Evolutionary conservation across 2,329 filamentous ascomycete genomes (phyloP).

Genomic region (Thermothelomyces thermophilus): DNA sequence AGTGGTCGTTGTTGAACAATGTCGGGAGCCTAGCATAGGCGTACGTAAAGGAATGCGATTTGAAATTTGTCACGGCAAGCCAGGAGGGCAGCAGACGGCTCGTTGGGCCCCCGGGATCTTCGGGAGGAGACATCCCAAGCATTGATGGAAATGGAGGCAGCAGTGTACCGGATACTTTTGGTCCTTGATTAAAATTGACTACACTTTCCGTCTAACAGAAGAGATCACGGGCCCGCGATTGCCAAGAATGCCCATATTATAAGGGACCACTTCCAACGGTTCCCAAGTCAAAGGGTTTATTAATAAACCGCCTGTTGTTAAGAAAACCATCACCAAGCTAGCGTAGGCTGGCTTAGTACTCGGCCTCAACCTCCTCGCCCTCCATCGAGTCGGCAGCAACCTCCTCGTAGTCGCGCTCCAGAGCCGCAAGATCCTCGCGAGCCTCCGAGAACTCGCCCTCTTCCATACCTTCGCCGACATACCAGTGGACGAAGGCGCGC

Average conservation of each 20-base stretch:
- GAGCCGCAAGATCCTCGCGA: conserved; percentile 93
- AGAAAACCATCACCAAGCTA: conserved; percentile 1
- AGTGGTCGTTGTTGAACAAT: not conserved
- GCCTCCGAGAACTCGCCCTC: conserved; percentile 99
- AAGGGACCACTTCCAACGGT: conserved; percentile 20
- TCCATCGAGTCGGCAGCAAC: conserved; percentile 91
- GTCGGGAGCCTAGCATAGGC: not conserved
- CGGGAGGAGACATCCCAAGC: too few relatives aligned
- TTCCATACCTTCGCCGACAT: conserved; percentile 99
- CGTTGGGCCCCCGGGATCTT: too few relatives aligned
- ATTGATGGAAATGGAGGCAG: not conserved
- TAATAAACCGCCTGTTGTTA: conserved; percentile 8
- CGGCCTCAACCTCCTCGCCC: conserved; percentile 79
- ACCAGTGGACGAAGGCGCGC: conserved; percentile 99
- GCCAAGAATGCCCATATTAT: conserved; percentile 25
- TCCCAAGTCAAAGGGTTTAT: conserved; percentile 13
- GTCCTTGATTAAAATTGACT: conserved; percentile 25
- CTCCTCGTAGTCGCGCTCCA: conserved; percentile 98
- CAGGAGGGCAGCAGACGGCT: not conserved
- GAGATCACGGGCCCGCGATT: conserved; percentile 23
- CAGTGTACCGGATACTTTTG: conserved; percentile 1
- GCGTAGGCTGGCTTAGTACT: conserved; percentile 61
- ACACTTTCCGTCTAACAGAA: conserved; percentile 24
- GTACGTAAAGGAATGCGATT: not conserved
- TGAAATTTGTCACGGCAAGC: not conserved